Evolutionary conservation across 768 basidiomycete genomes (phyloP).

Genomic region (Glaciozyma antarctica): DNA sequence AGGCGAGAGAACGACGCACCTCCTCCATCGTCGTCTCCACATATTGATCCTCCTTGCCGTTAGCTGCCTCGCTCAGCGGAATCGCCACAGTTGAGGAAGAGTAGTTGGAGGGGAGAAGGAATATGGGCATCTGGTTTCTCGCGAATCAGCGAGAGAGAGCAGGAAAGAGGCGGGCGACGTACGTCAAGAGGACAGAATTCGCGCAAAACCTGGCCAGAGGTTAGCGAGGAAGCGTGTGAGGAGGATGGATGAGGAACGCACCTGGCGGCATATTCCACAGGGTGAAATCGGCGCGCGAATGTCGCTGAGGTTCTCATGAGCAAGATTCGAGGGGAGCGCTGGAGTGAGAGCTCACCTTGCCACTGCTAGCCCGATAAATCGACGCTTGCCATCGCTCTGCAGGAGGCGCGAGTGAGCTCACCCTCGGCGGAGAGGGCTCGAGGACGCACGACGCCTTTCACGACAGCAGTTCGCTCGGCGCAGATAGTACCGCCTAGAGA

Average conservation of each 20-base stretch:
- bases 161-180: neutral
- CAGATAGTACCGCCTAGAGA: constrained; percentile 73
- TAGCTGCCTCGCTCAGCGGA: neutral
- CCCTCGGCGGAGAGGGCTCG: neutral
- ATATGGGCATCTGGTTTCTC: neutral
- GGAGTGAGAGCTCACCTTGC: constrained; percentile 50
- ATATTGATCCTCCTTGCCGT: neutral
- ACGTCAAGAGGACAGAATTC: constrained; percentile 65
- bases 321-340: neutral
- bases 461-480: constrained; percentile 86
- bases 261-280: constrained; percentile 86
- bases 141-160: neutral
- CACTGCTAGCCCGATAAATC: constrained; percentile 70
- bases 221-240: no score
- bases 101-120: constrained; percentile 4
- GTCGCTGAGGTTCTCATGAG: constrained; percentile 47
- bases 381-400: constrained; percentile 67
- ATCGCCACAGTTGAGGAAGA: neutral
- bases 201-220: constrained; percentile 40
- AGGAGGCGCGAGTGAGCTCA: neutral
- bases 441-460: constrained; percentile 75
- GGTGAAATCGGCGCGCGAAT: constrained; percentile 62
- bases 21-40: neutral
- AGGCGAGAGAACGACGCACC: neutral
- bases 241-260: no score